Conservation (phyloP, 768 basidiomycete genomes). For the Clitopilus passeckerianus region DNA sequence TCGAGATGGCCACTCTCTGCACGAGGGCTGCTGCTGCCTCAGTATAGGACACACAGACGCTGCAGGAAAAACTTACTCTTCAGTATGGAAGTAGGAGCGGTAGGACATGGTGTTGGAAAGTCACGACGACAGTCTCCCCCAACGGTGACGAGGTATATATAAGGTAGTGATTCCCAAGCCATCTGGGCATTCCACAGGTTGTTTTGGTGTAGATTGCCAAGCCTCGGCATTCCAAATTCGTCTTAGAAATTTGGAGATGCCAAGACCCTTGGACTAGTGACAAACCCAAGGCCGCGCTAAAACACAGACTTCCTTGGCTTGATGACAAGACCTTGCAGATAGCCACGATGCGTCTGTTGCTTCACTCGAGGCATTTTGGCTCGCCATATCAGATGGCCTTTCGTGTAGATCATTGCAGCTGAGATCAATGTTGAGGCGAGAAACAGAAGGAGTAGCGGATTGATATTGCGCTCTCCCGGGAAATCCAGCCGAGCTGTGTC, state of each 20-base stretch:
- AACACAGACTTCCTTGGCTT: background rate
- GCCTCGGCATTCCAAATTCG: background rate
- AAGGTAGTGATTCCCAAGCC: background rate
- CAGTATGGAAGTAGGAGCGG: background rate
- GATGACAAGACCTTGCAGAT: background rate
- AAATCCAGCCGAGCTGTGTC: background rate
- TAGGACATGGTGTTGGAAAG: background rate
- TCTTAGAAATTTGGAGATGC: background rate
- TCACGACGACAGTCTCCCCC: background rate
- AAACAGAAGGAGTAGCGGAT: background rate
- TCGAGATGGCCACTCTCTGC: constrained; percentile 28
- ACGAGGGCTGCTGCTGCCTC: background rate
- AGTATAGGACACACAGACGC: background rate
- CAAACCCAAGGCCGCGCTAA: background rate
- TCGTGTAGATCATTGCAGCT: background rate
- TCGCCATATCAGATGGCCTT: background rate
- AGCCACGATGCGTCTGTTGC: background rate
- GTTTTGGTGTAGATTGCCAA: background rate
- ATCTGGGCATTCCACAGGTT: background rate
- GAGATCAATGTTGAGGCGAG: background rate
- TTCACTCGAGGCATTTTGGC: background rate
- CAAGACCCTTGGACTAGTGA: background rate
- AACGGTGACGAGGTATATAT: background rate
- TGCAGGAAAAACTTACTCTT: background rate
- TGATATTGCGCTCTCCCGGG: background rate